These are phyloP conservation scores for Oligophagozyma castellii DNA, from an alignment of 1,139 yeast species.

Conservation along the genomic window DNA sequence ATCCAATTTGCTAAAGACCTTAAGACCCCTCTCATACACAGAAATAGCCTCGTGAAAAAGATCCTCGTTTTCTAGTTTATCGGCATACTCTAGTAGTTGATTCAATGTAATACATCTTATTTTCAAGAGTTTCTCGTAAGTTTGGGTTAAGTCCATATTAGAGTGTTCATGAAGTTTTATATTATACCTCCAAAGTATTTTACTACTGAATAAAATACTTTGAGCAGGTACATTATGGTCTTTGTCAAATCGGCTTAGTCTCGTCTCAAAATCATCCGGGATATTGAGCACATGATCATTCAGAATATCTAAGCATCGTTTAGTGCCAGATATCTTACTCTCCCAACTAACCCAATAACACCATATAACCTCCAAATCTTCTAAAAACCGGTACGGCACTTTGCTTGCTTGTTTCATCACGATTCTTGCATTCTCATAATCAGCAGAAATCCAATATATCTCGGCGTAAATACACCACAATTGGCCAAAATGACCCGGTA, in stretches of 20 bases:
- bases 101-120: constrained; percentile 60
- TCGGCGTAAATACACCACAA: constrained; percentile 64
- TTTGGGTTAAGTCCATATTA: constrained; percentile 29
- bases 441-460: constrained; percentile 43
- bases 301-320: constrained; percentile 40
- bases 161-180: too few relatives aligned
- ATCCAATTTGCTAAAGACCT: too few relatives aligned
- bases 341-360: constrained; percentile 51
- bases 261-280: constrained; percentile 24
- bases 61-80: constrained; percentile 38
- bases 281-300: constrained; percentile 34
- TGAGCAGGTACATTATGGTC: constrained; percentile 38
- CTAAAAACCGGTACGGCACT: constrained; percentile 51
- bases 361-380: constrained; percentile 59
- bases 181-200: constrained; percentile 66
- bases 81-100: constrained; percentile 53
- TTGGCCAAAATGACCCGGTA: constrained; percentile 31
- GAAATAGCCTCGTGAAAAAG: constrained; percentile 39
- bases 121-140: constrained; percentile 48
- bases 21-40: constrained; percentile 56
- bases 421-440: constrained; percentile 47
- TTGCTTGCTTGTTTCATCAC: constrained; percentile 53
- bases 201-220: constrained; percentile 43
- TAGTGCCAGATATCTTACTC: constrained; percentile 39
- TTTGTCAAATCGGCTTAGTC: constrained; percentile 14